These are phyloP conservation scores for Athelia sp. DNA, from an alignment of 1,284 basidiomycete species.

Conservation along the genomic window DNA sequence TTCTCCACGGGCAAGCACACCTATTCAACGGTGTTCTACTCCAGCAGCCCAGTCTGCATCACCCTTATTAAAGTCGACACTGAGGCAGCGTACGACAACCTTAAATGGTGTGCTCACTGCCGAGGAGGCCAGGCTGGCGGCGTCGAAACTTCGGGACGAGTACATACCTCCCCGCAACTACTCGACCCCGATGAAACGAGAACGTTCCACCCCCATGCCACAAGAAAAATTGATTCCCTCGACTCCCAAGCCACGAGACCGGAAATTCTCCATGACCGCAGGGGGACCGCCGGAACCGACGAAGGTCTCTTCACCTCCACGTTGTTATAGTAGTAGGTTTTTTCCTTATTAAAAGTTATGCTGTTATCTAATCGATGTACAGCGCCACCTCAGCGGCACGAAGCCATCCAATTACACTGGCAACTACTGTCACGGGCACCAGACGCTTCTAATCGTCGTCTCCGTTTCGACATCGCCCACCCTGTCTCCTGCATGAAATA, in stretches of 20 bases:
- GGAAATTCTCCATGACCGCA: not conserved
- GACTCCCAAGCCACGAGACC: not conserved
- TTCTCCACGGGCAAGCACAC: not conserved
- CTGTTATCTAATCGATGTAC: not conserved
- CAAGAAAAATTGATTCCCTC: not conserved
- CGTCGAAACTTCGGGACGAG: not conserved
- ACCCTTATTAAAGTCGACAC: not conserved
- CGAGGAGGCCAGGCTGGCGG: not conserved
- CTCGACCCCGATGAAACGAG: not conserved
- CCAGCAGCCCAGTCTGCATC: not conserved
- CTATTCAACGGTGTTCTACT: not conserved
- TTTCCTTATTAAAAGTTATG: not conserved
- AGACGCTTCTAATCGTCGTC: slow-evolving; percentile 17
- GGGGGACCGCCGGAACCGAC: not conserved
- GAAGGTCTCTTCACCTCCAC: slow-evolving; percentile 13
- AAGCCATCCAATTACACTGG: slow-evolving; percentile 32
- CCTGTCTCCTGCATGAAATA: slow-evolving; percentile 20
- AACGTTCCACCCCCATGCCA: not conserved
- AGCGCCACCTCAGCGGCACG: slow-evolving; percentile 15
- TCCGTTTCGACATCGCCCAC: slow-evolving; percentile 24
- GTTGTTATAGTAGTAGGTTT: slow-evolving; percentile 18
- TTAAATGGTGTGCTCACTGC: not conserved
- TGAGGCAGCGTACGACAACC: not conserved
- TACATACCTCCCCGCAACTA: not conserved
- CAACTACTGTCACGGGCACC: slow-evolving; percentile 30